Conservation (phyloP, 2,329 filamentous ascomycete species). For the Fusarium humuli region DNA sequence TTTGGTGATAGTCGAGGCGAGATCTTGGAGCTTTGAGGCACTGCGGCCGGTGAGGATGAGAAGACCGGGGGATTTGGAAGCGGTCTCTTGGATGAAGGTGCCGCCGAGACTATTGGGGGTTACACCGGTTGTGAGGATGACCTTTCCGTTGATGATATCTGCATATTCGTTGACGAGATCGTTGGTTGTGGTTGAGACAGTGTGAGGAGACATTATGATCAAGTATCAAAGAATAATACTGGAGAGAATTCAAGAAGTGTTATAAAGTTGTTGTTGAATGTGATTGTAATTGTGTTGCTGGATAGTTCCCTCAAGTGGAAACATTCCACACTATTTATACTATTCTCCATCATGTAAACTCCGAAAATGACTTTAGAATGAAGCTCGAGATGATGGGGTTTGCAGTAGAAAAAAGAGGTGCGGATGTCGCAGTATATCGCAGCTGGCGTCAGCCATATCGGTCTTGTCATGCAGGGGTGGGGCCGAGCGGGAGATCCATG, state of each 20-base stretch:
- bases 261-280: too few species aligned
- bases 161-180: conserved; percentile 48
- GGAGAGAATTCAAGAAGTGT: not conserved
- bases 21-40: conserved; percentile 53
- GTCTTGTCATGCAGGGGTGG: not conserved
- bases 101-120: conserved; percentile 55
- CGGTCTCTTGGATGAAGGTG: conserved; percentile 53
- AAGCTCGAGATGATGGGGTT: not conserved
- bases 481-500: not conserved
- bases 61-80: conserved; percentile 53
- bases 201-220: conserved; percentile 33
- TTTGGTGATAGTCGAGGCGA: conserved; percentile 51
- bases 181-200: conserved; percentile 39
- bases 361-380: not conserved
- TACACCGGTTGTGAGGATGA: conserved; percentile 58
- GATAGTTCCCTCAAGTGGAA: not conserved
- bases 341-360: not conserved
- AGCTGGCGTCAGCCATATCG: conserved; percentile 42
- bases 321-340: conserved; percentile 8
- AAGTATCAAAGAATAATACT: not conserved
- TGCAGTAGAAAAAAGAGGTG: not conserved
- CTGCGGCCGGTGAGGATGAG: conserved; percentile 62
- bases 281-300: not conserved
- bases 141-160: conserved; percentile 51
- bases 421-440: not conserved